Evolutionary conservation across 257 asterid genomes (phyloP).

Genomic region (Phtheirospermum japonicum): DNA sequence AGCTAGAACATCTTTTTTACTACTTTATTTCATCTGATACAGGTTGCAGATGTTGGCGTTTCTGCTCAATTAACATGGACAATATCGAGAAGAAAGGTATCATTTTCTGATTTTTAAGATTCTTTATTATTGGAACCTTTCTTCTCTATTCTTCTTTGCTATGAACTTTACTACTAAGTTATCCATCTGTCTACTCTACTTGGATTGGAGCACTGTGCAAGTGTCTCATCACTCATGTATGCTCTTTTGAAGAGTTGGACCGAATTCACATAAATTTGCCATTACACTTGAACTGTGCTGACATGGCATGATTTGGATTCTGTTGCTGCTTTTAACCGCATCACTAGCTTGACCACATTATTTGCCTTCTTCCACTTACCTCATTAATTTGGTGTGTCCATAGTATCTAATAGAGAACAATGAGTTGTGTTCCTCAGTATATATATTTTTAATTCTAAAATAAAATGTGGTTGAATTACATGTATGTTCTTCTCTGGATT

Average conservation of each 20-base stretch:
- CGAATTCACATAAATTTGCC: constrained; percentile 4
- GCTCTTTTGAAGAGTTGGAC: not conserved
- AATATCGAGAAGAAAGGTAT: too few species aligned
- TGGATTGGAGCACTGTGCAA: constrained; percentile 11
- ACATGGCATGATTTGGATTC: not conserved
- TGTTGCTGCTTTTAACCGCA: constrained; percentile 3
- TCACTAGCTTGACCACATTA: constrained; percentile 4
- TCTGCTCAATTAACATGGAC: constrained; percentile 97
- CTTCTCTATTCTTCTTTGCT: too few species aligned
- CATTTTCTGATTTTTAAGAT: too few species aligned
- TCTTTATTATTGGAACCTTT: too few species aligned
- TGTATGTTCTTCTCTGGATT: constrained; percentile 22
- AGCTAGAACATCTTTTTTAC: constrained; percentile 1
- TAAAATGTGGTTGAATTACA: constrained; percentile 21
- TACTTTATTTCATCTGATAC: constrained; percentile 27
- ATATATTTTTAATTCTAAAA: not conserved
- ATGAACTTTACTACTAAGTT: too few species aligned
- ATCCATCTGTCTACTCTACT: too few species aligned
- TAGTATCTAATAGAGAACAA: constrained; percentile 6
- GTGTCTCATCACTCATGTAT: not conserved
- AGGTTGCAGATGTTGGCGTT: constrained; percentile 99
- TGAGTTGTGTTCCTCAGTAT: not conserved
- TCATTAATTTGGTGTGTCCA: constrained; percentile 6
- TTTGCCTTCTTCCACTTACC: constrained; percentile 13
- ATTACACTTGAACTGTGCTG: not conserved